Conservation (phyloP, 495 filamentous ascomycete species). For the Bombardia bombarda region DNA sequence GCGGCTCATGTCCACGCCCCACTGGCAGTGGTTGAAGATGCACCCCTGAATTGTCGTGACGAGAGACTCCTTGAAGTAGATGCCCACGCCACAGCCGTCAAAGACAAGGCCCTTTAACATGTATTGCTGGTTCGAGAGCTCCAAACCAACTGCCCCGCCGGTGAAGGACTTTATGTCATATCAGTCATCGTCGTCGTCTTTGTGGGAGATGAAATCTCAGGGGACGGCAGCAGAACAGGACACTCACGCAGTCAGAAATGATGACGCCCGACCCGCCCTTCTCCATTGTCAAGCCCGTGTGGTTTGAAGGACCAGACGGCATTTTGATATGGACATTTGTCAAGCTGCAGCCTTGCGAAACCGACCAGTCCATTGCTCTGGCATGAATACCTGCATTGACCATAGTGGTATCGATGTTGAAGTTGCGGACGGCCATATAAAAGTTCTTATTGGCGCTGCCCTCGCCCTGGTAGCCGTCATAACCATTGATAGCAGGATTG, state of each 20-base stretch:
- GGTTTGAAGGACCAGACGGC: slow-evolving; percentile 33
- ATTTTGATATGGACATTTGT: slow-evolving; percentile 58
- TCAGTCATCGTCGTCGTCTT: background rate
- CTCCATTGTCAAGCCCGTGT: slow-evolving; percentile 32
- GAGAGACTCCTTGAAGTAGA: slow-evolving; percentile 12
- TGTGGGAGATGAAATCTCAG: background rate
- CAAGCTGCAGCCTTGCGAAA: slow-evolving; percentile 53
- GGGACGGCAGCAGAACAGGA: background rate
- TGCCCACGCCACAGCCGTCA: slow-evolving; percentile 21
- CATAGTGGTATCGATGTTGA: slow-evolving; percentile 59
- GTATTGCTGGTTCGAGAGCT: slow-evolving; percentile 44
- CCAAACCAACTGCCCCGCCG: slow-evolving; percentile 43
- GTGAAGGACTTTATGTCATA: slow-evolving; percentile 25
- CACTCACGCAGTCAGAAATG: slow-evolving; percentile 42
- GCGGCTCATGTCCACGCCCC: slow-evolving; percentile 47
- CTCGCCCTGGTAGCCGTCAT: slow-evolving; percentile 43
- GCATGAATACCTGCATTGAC: slow-evolving; percentile 24
- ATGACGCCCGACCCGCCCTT: slow-evolving; percentile 34
- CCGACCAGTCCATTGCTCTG: slow-evolving; percentile 57
- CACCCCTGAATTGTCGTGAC: slow-evolving; percentile 24
- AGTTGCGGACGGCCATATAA: slow-evolving; percentile 64
- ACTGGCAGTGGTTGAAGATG: slow-evolving; percentile 41
- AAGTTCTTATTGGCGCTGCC: slow-evolving; percentile 61
- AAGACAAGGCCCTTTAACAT: slow-evolving; percentile 43
- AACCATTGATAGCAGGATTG: slow-evolving; percentile 16